phyloP scores from a whole-genome alignment of 768 basidiomycete species.

The Boletus coccyginus region DNA sequence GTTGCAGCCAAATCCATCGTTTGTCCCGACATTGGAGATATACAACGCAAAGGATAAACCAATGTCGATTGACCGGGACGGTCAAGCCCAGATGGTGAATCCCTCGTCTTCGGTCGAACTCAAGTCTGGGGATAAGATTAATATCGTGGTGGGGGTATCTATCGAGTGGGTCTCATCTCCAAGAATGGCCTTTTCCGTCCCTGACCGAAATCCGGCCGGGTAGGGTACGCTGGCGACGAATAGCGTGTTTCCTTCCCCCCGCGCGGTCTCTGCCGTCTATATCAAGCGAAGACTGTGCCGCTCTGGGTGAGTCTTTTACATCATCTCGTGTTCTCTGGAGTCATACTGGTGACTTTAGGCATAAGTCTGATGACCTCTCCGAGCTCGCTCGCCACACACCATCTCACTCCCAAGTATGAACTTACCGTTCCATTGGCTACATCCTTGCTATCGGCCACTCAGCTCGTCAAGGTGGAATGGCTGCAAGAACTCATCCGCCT shows the following conservation, averaged over 20 bases:
- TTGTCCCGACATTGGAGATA: slow-evolving; percentile 48
- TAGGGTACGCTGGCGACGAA: slow-evolving; percentile 50
- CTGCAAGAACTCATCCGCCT: slow-evolving; percentile 56
- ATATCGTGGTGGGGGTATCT: slow-evolving; percentile 40
- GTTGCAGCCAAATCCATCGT: slow-evolving; percentile 47
- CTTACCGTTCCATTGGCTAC: slow-evolving; percentile 50
- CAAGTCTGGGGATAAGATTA: slow-evolving; percentile 52
- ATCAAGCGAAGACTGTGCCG: slow-evolving; percentile 43
- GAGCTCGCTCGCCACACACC: slow-evolving; percentile 55
- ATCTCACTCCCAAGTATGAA: slow-evolving; percentile 51
- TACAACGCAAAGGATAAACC: slow-evolving; percentile 47
- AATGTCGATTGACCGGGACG: slow-evolving; percentile 40
- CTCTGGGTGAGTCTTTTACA: slow-evolving; percentile 46
- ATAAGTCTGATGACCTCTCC: slow-evolving; percentile 51
- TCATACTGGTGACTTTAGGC: slow-evolving; percentile 32
- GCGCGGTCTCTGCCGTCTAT: slow-evolving; percentile 35
- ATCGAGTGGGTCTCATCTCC: slow-evolving; percentile 42
- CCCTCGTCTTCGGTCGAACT: slow-evolving; percentile 40
- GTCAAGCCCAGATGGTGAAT: slow-evolving; percentile 33
- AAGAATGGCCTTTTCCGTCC: not conserved
- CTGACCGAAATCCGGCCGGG: not conserved
- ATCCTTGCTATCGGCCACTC: slow-evolving; percentile 56
- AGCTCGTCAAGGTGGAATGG: slow-evolving; percentile 70
- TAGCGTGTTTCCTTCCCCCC: slow-evolving; percentile 48
- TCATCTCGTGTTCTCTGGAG: not conserved